Evolutionary conservation across 371 early-diverging fungal species (phyloP), one percentile per base, ranked within the genome.

Genomic region (Mortierella sp.): DNA sequence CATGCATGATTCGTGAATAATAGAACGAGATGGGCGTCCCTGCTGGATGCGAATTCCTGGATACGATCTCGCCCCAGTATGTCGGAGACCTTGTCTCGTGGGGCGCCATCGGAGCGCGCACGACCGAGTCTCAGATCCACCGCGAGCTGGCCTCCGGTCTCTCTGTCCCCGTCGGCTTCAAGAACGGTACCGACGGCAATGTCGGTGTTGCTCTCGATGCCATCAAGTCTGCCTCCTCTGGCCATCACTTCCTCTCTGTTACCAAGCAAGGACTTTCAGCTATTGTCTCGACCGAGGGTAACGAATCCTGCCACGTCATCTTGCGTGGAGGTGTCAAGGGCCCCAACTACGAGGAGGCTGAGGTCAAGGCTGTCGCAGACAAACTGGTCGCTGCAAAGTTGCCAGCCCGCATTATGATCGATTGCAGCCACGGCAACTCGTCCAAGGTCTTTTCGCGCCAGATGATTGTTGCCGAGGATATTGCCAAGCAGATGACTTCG

Each of bases 91-190:
- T 97, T 53, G 94, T 97, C 82, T 92, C 95, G 51, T 98, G 98
- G 98, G 98, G 90, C 28, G 97, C 98, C 31, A 97, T 98, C 82
- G 97, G 98, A 48, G 98, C 98, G 0, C 92, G 98, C 76, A 98
- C 98, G 9, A 98, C 98, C 46, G 96, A 96, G 87, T 95, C 96
- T 50, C 96, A 97, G 82, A 91, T 98, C 44, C 98, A 98, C 87
- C 94, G 98, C 76, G 98, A 98, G 87, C 91, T 98, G 69, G 96
- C 98, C 40, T 95, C 95, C 13, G 98, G 98, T 53, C 93, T 98
- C 13, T 97, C 97, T 43, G 95, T 96, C 85, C 97, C 98, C 13
- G 97, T 98, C 28, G 98, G 98, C 28, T 98, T 98, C 93, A 98
- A 98, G 88, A 98, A 98, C 81, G 98, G 98, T 55, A 93, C 94